Evolutionary conservation across 1,284 basidiomycete genomes (phyloP).

Genomic region (Mycosarcoma mackinlayi): DNA sequence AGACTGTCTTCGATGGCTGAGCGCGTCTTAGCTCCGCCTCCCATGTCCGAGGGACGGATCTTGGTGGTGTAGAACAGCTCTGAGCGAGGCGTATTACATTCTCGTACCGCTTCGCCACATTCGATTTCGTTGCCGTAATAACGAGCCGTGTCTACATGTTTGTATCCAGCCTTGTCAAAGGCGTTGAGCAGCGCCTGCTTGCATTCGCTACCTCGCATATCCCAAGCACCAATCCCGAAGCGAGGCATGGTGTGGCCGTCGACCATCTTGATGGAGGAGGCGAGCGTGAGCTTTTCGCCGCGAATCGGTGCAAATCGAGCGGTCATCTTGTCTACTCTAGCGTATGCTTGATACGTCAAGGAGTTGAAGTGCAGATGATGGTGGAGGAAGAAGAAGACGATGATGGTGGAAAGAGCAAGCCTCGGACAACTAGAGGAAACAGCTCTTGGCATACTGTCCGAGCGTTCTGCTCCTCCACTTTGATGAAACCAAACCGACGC

Average conservation of each 20-base stretch:
- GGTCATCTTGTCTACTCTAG: constrained; percentile 31
- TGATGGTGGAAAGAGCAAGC: no score
- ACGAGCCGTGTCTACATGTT: constrained; percentile 57
- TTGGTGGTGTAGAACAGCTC: constrained; percentile 88
- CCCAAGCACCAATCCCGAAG: constrained; percentile 52
- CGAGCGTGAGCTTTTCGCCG: constrained; percentile 26
- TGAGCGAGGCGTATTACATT: constrained; percentile 78
- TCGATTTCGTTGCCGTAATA: constrained; percentile 79
- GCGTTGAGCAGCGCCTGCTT: constrained; percentile 32
- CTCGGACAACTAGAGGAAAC: no score
- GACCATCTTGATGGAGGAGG: constrained; percentile 32
- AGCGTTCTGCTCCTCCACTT: no score
- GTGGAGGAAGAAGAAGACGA: no score
- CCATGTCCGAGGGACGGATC: constrained; percentile 69
- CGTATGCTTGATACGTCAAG: no score
- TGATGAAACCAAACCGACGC: no score
- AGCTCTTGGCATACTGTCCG: no score
- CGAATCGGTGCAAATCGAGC: constrained; percentile 26
- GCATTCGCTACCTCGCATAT: constrained; percentile 39
- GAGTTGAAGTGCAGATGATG: neutral
- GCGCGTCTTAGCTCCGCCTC: constrained; percentile 68
- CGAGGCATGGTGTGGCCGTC: constrained; percentile 44
- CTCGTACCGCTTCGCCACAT: constrained; percentile 81
- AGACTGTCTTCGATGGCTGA: constrained; percentile 75
- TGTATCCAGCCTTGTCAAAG: constrained; percentile 69